A percentile compares a stretch with the other conserved stretches of the same genome.
Evolutionary conservation across 73 alveolate species (phyloP).

Genomic region (Stentor roeselii): DNA sequence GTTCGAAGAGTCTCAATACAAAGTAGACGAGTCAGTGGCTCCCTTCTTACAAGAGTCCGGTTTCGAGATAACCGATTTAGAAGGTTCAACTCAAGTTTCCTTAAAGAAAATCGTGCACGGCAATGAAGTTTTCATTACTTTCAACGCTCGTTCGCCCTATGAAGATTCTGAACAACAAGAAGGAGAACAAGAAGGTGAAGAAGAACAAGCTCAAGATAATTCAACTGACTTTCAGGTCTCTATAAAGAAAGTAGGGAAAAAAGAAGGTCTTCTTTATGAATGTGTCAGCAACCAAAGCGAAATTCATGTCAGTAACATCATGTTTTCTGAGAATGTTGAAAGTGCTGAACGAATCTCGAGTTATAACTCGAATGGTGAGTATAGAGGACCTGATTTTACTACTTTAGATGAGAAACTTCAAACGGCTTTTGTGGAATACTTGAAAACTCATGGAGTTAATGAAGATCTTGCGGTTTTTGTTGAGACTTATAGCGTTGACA

Average conservation of each 20-base stretch:
- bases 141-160: constrained; percentile 2
- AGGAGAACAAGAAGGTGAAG: constrained; percentile 22
- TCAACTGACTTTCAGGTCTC: constrained; percentile 5
- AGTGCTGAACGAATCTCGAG: background rate
- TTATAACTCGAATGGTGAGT: constrained; percentile 47
- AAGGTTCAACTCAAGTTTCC: background rate
- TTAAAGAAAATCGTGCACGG: background rate
- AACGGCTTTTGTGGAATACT: constrained; percentile 61
- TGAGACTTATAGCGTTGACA: constrained; percentile 75
- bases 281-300: constrained; percentile 28
- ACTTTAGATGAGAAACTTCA: constrained; percentile 68
- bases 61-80: background rate
- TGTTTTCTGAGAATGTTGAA: constrained; percentile 9
- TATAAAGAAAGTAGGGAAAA: background rate
- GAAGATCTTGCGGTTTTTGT: constrained; percentile 83
- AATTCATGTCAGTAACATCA: constrained; percentile 41
- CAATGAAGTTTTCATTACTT: constrained; percentile 1
- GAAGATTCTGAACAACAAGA: background rate
- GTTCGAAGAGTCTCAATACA: background rate
- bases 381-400: constrained; percentile 83
- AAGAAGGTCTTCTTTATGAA: constrained; percentile 19
- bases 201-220: background rate
- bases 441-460: constrained; percentile 72
- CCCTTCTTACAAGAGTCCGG: background rate
- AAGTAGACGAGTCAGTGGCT: background rate